Evolutionary conservation across 805 yeast genomes (phyloP).

Genomic region (Alloascoidea africana): DNA sequence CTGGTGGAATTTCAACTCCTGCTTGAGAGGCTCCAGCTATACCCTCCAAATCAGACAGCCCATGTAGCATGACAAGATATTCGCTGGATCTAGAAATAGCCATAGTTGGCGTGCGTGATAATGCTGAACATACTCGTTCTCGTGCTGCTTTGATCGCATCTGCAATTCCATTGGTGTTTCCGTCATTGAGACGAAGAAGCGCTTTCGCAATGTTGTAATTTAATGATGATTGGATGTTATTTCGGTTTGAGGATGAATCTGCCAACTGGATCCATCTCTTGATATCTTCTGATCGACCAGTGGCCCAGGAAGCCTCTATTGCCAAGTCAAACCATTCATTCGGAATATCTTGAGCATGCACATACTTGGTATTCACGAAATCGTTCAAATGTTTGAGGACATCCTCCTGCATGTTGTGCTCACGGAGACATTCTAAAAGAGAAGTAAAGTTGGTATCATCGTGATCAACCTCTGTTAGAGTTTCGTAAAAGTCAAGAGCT

Average conservation of each 20-base stretch:
- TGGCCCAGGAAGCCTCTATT: slow-evolving; percentile 55
- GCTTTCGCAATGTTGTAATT: slow-evolving; percentile 56
- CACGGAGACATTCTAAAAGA: slow-evolving; percentile 13
- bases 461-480: slow-evolving; percentile 29
- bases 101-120: slow-evolving; percentile 31
- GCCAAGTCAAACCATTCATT: slow-evolving; percentile 55
- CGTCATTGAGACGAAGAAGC: slow-evolving; percentile 25
- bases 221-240: slow-evolving; percentile 37
- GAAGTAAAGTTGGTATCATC: not conserved
- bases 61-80: slow-evolving; percentile 38
- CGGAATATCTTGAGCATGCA: slow-evolving; percentile 16
- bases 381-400: slow-evolving; percentile 10
- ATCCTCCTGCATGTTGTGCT: slow-evolving; percentile 19
- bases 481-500: slow-evolving; percentile 75
- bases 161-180: slow-evolving; percentile 20
- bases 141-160: slow-evolving; percentile 35
- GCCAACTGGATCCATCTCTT: slow-evolving; percentile 43
- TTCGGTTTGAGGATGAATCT: slow-evolving; percentile 24
- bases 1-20: slow-evolving; percentile 5
- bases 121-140: slow-evolving; percentile 40
- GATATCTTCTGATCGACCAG: slow-evolving; percentile 37
- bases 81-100: slow-evolving; percentile 36
- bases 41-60: slow-evolving; percentile 39
- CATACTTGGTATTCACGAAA: slow-evolving; percentile 3
- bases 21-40: slow-evolving; percentile 15